Conservation (phyloP, 176 grass and related monocot genomes). For the Olyra latifolia region DNA sequence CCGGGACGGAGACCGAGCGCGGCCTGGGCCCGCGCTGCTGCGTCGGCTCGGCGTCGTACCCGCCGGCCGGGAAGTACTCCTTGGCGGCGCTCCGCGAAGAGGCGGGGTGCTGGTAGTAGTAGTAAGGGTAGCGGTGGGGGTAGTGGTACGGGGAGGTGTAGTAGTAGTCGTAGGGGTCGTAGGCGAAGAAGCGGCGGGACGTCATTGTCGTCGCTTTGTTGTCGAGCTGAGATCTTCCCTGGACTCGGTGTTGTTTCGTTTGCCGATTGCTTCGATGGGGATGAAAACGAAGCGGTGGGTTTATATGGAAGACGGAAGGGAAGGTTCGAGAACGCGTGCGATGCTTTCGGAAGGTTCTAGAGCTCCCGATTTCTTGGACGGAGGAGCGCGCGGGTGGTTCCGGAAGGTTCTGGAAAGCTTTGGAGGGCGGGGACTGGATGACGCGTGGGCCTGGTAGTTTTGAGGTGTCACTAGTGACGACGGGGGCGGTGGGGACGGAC, state of each 20-base stretch:
- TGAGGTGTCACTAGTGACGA: not conserved
- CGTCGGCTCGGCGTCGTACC: not conserved
- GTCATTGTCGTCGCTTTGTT: slow-evolving; percentile 27
- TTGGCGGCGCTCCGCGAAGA: not conserved
- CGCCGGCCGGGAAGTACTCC: slow-evolving; percentile 4
- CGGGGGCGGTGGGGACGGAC: no score
- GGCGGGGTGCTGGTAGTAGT: not conserved
- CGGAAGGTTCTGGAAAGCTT: not conserved
- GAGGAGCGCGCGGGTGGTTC: not conserved
- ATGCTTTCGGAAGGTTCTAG: not conserved
- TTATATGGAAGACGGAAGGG: not conserved
- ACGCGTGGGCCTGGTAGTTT: not conserved
- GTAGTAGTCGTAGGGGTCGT: slow-evolving; percentile 42
- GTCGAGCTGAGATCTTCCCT: not conserved
- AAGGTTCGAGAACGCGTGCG: not conserved
- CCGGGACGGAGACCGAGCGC: slow-evolving; percentile 23
- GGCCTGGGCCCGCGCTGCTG: not conserved
- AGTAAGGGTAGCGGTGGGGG: no score
- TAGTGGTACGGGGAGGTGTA: slow-evolving; percentile 2
- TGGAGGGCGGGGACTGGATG: not conserved
- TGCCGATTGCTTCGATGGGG: no score
- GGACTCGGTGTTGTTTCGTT: not conserved
- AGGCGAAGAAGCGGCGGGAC: slow-evolving; percentile 23
- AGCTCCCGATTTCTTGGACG: not conserved
- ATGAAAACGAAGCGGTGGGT: not conserved